Base-by-base conservation (phyloP, 345 rosid species). In the Triadica sebifera region DNA sequence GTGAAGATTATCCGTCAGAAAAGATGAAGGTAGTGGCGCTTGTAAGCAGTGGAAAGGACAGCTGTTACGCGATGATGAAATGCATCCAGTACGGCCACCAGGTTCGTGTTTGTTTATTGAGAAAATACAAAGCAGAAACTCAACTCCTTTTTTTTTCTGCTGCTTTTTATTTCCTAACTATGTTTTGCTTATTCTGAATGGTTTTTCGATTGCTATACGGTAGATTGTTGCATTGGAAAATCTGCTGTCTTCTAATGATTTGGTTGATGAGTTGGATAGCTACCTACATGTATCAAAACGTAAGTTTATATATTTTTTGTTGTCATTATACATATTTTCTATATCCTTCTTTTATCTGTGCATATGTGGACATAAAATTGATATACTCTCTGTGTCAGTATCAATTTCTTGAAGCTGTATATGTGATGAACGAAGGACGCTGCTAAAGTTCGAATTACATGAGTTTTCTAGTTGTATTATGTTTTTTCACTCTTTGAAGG, bases 41-140 rank as follows among this genome's bases (percentile, higher is more conserved):
- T 69, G 92, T 93, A 0, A 93, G 99, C 85, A 98, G 99, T 75
- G 99, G 99, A 76, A 95, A 93, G 85, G 98, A 93, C 83, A 95
- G 98, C 78, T 91, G 97, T 61, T 95, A 85, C 80, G 97, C 91
- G 71, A 93, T 90, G 96, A 90, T 93, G 96, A 89, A 88, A 82
- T 95, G 93, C 87, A 81, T 91, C 81, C 79, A 88, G 15, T 88
- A 88, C 53, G 97, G 96, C 65, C 99, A 93, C 84, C 86, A 89
- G 97, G 98, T 95, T 43, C 55, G 37, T 46, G 9, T 65, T 62
- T 73, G 62, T 65, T 70, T 69, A 72, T 60, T 51, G 39, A 34
- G 78, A 75, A 78, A 29, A 61, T 7, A 20, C 34, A 29, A 29
- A 29, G 34, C 34, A 29, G 34, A 29, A 29, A 29, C 1, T 29